Conservation (phyloP, 2,329 filamentous ascomycete genomes). For the Pyrenochaeta sp. region DNA sequence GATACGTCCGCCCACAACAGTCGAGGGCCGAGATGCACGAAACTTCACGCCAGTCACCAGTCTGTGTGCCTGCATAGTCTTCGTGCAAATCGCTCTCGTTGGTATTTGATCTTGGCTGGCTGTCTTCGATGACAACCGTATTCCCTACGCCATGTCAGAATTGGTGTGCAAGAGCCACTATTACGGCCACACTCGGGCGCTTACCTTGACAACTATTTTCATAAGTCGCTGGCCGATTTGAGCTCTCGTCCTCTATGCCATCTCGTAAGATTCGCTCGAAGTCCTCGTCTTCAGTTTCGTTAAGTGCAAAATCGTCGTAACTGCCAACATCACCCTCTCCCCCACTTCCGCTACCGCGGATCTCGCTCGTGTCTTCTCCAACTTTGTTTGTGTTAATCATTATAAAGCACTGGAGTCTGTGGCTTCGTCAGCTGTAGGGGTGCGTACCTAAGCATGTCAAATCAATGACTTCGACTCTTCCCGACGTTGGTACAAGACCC, state of each 20-base stretch:
- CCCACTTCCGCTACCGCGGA: conserved; percentile 8
- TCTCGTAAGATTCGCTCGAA: conserved; percentile 8
- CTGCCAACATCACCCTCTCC: conserved; percentile 9
- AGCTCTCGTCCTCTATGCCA: conserved; percentile 9
- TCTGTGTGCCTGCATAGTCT: conserved; percentile 12
- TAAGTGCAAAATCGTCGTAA: conserved; percentile 2
- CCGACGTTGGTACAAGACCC: conserved; percentile 8
- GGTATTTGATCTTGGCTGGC: conserved; percentile 9
- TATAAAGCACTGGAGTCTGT: conserved; percentile 7
- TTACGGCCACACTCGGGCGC: conserved; percentile 3
- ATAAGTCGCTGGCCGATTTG: conserved; percentile 14
- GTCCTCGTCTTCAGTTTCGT: conserved; percentile 7
- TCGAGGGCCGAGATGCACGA: conserved; percentile 7
- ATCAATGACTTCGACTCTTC: conserved; percentile 12
- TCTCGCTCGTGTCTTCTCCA: conserved; percentile 12
- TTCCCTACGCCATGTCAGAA: conserved; percentile 22
- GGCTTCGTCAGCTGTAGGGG: conserved; percentile 9
- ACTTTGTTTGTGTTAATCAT: conserved; percentile 14
- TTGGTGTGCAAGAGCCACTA: conserved; percentile 11
- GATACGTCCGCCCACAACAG: conserved; percentile 7
- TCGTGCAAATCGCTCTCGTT: conserved; percentile 8
- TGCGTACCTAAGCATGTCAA: conserved; percentile 17
- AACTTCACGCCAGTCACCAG: conserved; percentile 8
- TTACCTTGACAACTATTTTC: conserved; percentile 17
- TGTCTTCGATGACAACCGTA: conserved; percentile 16